A percentile compares a stretch with the other conserved stretches of the same genome.
These are phyloP conservation scores for Populus ilicifolia DNA, from an alignment of 345 rosid species.

Conservation along the genomic window DNA sequence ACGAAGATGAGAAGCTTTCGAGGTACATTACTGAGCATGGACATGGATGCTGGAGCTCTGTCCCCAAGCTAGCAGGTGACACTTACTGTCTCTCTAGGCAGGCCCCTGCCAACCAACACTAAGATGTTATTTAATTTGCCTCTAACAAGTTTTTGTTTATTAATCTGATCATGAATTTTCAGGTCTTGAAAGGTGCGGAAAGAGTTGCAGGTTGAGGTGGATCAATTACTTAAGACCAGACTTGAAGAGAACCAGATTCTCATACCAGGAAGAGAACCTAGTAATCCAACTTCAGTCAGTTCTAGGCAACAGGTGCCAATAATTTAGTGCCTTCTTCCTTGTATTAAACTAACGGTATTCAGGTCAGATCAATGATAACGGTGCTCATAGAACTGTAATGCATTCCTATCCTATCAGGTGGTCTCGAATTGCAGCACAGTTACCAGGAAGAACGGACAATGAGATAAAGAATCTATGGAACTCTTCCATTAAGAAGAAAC, in stretches of 20 bases:
- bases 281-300: constrained; percentile 69
- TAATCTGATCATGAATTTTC: background rate
- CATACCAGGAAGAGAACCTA: constrained; percentile 67
- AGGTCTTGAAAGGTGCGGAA: constrained; percentile 82
- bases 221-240: constrained; percentile 82
- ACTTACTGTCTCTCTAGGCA: background rate
- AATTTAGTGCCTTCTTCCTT: background rate
- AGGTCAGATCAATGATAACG: background rate
- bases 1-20: constrained; percentile 80
- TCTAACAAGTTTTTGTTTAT: background rate
- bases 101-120: too few relatives aligned
- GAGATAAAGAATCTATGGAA: constrained; percentile 32
- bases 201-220: constrained; percentile 81
- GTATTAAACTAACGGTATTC: too few relatives aligned
- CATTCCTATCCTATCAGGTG: constrained; percentile 11
- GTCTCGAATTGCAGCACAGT: constrained; percentile 31
- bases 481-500: constrained; percentile 27
- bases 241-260: constrained; percentile 78
- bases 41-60: constrained; percentile 86
- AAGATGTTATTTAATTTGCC: too few relatives aligned
- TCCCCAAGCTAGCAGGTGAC: constrained; percentile 74
- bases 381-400: too few relatives aligned
- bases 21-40: constrained; percentile 61
- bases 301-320: constrained; percentile 60
- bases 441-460: constrained; percentile 28